A percentile compares a stretch with the other conserved stretches of the same genome.
These are phyloP conservation scores for Fusarium musae DNA, from an alignment of 2,329 filamentous ascomycete genomes.

Conservation along the genomic window DNA sequence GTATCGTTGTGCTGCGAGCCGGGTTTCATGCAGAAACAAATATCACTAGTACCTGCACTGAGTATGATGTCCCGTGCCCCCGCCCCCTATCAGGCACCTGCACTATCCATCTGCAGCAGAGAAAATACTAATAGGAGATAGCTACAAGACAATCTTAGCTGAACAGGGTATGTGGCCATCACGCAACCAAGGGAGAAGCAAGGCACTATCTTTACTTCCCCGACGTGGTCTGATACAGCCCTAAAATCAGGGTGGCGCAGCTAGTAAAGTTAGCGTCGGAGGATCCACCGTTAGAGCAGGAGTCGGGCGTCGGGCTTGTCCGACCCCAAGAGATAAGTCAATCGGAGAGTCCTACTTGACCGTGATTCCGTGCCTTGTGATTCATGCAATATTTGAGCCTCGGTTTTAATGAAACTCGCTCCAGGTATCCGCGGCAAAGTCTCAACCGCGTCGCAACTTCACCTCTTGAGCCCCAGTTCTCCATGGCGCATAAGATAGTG, in stretches of 20 bases:
- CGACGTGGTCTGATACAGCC: not conserved
- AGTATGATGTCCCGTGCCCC: not conserved
- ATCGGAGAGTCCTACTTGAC: not conserved
- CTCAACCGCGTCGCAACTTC: accelerated
- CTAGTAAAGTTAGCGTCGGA: not conserved
- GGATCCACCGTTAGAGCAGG: not conserved
- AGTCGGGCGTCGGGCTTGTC: not conserved
- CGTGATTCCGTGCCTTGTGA: not conserved
- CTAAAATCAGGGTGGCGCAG: not conserved
- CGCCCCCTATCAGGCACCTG: not conserved
- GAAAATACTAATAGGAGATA: not conserved
- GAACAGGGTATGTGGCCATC: not conserved
- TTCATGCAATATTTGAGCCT: not conserved
- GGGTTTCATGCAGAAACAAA: too few relatives aligned
- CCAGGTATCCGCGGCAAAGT: accelerated
- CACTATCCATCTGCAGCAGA: not conserved
- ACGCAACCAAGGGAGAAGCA: not conserved
- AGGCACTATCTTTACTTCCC: not conserved
- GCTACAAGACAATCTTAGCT: not conserved
- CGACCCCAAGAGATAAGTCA: not conserved
- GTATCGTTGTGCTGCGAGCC: too few relatives aligned
- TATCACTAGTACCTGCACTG: not conserved
- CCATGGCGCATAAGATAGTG: not conserved
- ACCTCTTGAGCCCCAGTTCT: not conserved
- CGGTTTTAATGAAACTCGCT: not conserved